A percentile compares a stretch with the other conserved stretches of the same genome.
Evolutionary conservation across 2,329 filamentous ascomycete genomes (phyloP).

Genomic region (Arthroderma sp.): DNA sequence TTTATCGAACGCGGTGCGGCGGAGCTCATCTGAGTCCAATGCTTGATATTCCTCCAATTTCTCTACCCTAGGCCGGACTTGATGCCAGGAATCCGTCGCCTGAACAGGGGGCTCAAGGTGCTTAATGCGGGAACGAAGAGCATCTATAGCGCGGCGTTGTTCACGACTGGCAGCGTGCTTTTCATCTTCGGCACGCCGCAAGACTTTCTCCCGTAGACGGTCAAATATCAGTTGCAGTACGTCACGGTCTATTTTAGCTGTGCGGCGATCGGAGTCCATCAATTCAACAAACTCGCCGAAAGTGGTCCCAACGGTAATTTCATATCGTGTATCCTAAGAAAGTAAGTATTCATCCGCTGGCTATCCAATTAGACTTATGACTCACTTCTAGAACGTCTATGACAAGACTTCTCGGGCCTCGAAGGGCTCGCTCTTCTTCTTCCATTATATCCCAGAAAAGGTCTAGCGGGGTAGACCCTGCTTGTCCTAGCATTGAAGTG

Average conservation of each 20-base stretch:
- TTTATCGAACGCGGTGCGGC: constrained; percentile 79
- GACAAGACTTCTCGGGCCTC: constrained; percentile 67
- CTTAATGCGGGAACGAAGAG: constrained; percentile 74
- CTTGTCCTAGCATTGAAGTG: constrained; percentile 65
- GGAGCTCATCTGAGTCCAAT: constrained; percentile 68
- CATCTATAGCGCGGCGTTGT: constrained; percentile 72
- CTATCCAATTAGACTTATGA: constrained; percentile 9
- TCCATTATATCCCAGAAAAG: constrained; percentile 94
- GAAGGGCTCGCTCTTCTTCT: constrained; percentile 79
- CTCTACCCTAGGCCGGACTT: constrained; percentile 65
- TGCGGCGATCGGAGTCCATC: constrained; percentile 75
- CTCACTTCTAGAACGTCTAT: constrained; percentile 78
- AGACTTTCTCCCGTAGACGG: constrained; percentile 73
- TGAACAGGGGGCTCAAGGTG: constrained; percentile 75
- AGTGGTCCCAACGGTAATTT: constrained; percentile 73
- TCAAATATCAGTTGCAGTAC: constrained; percentile 72
- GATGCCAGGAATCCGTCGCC: constrained; percentile 72
- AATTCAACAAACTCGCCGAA: constrained; percentile 76
- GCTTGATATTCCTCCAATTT: constrained; percentile 74
- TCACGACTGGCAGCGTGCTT: constrained; percentile 69
- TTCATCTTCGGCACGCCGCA: constrained; percentile 71
- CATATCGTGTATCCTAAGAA: constrained; percentile 71
- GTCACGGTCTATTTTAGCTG: constrained; percentile 72
- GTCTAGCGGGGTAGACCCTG: constrained; percentile 74
- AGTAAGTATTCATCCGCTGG: constrained; percentile 23